These are phyloP conservation scores for Mycena amicta DNA, from an alignment of 768 basidiomycete genomes.

Conservation along the genomic window DNA sequence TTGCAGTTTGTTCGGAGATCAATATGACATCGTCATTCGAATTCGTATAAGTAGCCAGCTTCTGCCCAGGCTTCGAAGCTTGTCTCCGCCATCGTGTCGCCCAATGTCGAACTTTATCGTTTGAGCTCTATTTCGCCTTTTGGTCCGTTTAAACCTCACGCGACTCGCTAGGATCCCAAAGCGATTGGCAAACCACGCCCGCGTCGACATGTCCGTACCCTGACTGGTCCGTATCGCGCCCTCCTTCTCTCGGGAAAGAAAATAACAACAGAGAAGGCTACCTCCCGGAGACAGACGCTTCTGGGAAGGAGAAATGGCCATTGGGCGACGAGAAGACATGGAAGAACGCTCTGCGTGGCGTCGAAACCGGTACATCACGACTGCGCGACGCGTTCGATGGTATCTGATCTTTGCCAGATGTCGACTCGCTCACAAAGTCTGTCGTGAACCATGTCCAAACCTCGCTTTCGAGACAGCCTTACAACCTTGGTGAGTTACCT, in stretches of 20 bases:
- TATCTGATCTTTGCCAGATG: no score
- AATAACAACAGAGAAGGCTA: conserved; percentile 52
- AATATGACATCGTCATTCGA: not conserved
- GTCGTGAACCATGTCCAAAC: conserved; percentile 86
- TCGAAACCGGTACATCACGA: no score
- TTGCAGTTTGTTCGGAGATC: no score
- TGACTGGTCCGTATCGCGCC: conserved; percentile 50
- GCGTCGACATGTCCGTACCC: conserved; percentile 68
- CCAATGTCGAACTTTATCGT: conserved; percentile 70
- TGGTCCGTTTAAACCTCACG: no score
- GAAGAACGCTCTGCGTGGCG: conserved; percentile 61
- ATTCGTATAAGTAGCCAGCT: no score
- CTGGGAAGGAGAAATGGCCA: conserved; percentile 86
- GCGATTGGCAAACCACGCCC: conserved; percentile 58
- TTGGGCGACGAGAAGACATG: conserved; percentile 75
- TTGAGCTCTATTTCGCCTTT: no score
- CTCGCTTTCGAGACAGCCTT: conserved; percentile 86
- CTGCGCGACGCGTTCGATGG: no score
- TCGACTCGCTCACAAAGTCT: conserved; percentile 66
- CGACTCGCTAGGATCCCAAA: no score
- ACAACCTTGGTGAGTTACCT: conserved; percentile 75
- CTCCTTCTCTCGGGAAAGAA: conserved; percentile 6
- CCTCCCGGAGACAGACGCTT: conserved; percentile 72
- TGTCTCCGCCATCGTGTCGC: no score
- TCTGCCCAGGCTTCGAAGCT: not conserved